These are phyloP conservation scores for Pyropia yezoensis DNA, from an alignment of 23 red algal species.

Conservation along the genomic window DNA sequence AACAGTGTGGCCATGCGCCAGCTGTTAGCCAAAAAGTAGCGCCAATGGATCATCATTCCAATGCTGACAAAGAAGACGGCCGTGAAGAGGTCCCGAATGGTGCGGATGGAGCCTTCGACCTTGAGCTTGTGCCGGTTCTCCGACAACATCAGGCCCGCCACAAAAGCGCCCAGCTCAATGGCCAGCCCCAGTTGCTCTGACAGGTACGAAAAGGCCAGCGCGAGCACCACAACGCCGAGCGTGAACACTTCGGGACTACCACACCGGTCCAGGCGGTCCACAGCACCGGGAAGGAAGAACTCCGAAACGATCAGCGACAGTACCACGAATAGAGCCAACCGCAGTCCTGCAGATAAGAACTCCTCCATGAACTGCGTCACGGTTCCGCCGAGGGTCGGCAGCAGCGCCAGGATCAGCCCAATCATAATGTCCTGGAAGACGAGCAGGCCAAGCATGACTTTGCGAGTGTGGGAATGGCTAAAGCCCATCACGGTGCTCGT, in stretches of 20 bases:
- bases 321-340: conserved; percentile 61
- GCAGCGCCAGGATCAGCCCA: conserved; percentile 63
- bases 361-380: conserved; percentile 54
- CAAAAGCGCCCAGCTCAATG: conserved; percentile 75
- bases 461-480: conserved; percentile 35
- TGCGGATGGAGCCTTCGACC: conserved; percentile 47
- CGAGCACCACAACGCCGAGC: conserved; percentile 60
- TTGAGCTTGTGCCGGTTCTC: conserved; percentile 41
- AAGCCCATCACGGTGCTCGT: conserved; percentile 5
- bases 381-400: conserved; percentile 53
- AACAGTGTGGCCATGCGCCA: conserved; percentile 48
- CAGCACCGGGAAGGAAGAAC: conserved; percentile 45
- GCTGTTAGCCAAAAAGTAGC: conserved; percentile 64
- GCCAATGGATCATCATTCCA: conserved; percentile 84
- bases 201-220: conserved; percentile 58
- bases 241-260: conserved; percentile 68
- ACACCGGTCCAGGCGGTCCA: conserved; percentile 45
- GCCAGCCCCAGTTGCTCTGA: conserved; percentile 71
- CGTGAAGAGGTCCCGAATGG: conserved; percentile 60
- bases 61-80: conserved; percentile 72
- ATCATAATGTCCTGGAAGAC: conserved; percentile 84
- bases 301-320: conserved; percentile 62
- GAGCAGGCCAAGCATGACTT: conserved; percentile 61
- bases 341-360: conserved; percentile 35
- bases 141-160: conserved; percentile 64